Conservation (phyloP, 2,329 filamentous ascomycete genomes). For the Stachybotrys elegans region DNA sequence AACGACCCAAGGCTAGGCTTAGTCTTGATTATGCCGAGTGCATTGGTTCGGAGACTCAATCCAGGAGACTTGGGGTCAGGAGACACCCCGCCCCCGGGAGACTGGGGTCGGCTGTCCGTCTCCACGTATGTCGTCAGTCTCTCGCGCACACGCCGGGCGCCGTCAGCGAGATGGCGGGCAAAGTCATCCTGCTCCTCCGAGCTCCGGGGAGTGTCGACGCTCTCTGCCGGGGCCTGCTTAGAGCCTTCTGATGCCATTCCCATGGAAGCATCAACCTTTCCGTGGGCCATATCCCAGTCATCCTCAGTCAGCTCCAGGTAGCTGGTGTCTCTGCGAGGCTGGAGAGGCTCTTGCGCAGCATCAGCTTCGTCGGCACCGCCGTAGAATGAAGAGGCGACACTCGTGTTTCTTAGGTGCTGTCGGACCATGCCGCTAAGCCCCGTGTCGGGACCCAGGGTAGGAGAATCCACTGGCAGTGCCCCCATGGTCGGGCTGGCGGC, state of each 20-base stretch:
- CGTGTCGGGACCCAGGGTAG: conserved; percentile 64
- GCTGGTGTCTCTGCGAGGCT: conserved; percentile 26
- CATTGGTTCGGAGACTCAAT: conserved; percentile 39
- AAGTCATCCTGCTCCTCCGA: conserved; percentile 60
- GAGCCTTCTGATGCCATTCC: background rate
- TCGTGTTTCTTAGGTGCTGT: conserved; percentile 77
- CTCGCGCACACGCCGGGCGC: conserved; percentile 67
- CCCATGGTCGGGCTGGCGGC: conserved; percentile 6
- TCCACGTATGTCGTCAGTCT: conserved; percentile 66
- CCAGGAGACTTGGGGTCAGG: conserved; percentile 28
- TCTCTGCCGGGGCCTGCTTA: background rate
- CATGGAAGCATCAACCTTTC: background rate
- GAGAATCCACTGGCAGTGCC: conserved; percentile 56
- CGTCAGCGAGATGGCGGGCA: conserved; percentile 64
- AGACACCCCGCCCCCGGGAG: conserved; percentile 34
- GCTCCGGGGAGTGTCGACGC: conserved; percentile 9
- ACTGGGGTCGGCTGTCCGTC: conserved; percentile 42
- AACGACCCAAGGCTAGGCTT: conserved; percentile 67
- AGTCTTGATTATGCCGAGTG: conserved; percentile 58
- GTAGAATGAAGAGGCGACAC: conserved; percentile 76
- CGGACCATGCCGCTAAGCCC: conserved; percentile 79
- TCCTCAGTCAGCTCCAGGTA: conserved; percentile 3
- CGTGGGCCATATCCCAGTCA: conserved; percentile 4
- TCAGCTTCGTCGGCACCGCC: conserved; percentile 40
- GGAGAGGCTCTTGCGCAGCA: conserved; percentile 19